Base-by-base conservation (phyloP, 495 filamentous ascomycete genomes). In the Delitschia confertaspora region DNA sequence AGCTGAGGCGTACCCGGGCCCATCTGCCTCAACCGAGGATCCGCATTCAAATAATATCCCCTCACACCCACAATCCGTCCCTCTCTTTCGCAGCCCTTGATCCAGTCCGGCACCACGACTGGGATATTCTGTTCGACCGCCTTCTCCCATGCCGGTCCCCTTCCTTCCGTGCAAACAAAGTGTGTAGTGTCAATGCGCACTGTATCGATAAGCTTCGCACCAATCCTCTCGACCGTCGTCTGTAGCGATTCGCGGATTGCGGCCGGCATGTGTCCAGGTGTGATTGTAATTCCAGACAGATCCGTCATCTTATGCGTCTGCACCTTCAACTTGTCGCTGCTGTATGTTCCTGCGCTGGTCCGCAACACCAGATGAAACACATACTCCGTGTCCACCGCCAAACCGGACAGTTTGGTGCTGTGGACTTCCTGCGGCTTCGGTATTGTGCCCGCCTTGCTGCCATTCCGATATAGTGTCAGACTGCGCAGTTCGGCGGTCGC, bases 271-370 rank as follows among this genome's bases (percentile, higher is more conserved):
- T 93, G 74, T 14, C 91, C 91, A 4, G 87, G 82, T 9, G 88
- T 95, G 42, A 99, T 83, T 8, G 93, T 96, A 61, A 99, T 93
- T 34, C 91, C 91, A 39, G 80, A 85, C 34, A 99, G 70, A 64
- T 99, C 91, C 20, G 91, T 96, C 93, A 96, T 95, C 70, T 95
- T 95, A 67, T 96, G 93, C 31, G 91, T 99, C 49, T 79, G 77
- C 34, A 94, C 85, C 6, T 75, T 74, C 40, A 99, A 69, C 59
- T 83, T 85, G 60, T 94, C 84, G 52, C 81, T 87, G 35, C 74
- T 69, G 51, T 79, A 85, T 17, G 83, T 89, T 21, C 91, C 89
- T n/a, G 93, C 91, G 18, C 76, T 82, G 0, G 91, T 96, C 51
- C 85, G 75, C 59, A 99, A 67, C 25, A 96, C 80, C 17, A 96